Evolutionary conservation across 306 rosid genomes (phyloP), one percentile per base, ranked within the genome.

Genomic region (Quercus robur): DNA sequence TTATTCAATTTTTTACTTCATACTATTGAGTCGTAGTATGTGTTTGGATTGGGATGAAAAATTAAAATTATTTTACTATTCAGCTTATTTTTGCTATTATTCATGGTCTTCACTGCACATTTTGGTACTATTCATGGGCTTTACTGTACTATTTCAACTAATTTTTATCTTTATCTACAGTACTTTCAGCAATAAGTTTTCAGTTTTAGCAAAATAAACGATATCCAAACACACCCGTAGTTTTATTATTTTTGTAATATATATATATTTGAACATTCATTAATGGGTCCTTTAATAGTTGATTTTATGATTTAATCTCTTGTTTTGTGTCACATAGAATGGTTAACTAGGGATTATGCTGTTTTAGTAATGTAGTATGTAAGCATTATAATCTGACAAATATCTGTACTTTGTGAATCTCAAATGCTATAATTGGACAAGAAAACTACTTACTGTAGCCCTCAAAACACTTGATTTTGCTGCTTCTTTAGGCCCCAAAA

Each of bases 91-190:
- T 33, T 33, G 38, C 38, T 33, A 33, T 8, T 5, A 5, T 33
- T 33, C 7, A 33, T 5, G 2, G 7, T 1, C 1, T 1, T 6
- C 2, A 33, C 7, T 5, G 2, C 0, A 33, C 7, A 0, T 33
- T 33, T 33, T 33, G 7, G 0, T 33, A 33, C 2, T 33, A 33
- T 33, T 33, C 2, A 33, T 33, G 7, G 2, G 0, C 0, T 1
- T 0, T 0, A 33, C 2, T 33, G 7, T 33, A 33, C 38, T 33
- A 33, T 33, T 5, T 33, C 38, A 33, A 33, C 8, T 33, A 5
- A 33, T 0, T 33, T 33, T 33, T 33, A 33, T 33, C 2, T 33
- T 33, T 33, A 33, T 33, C 2, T 33, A 33, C 2, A 33, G 6
- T 33, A 5, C 0, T 33, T 33, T 33, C 6, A 33, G 0, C 0